Evolutionary conservation across 83 land plant genomes (phyloP).

Genomic region (Picea engelmannii): DNA sequence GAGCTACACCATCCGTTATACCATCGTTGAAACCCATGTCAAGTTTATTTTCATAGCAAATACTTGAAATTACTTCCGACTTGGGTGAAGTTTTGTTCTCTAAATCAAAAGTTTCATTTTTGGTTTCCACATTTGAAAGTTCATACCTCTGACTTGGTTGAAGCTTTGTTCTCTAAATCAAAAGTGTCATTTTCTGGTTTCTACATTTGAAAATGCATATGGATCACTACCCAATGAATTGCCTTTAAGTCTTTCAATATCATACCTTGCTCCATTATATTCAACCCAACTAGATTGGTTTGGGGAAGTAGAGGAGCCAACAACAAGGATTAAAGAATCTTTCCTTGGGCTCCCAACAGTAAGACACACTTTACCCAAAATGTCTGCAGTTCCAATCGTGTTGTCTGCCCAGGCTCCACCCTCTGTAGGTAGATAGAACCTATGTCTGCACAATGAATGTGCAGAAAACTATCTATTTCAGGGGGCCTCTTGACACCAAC

Average conservation of each 20-base stretch:
- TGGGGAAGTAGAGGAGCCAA: neutral
- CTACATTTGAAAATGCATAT: constrained; percentile 4
- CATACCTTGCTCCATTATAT: neutral
- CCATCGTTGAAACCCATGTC: neutral
- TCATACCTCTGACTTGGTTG: neutral
- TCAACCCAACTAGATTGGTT: neutral
- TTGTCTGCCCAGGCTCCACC: neutral
- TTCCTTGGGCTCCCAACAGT: neutral
- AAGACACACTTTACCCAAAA: no score
- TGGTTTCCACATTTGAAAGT: no score
- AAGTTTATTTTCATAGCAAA: neutral
- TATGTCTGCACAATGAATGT: neutral
- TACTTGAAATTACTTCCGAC: neutral
- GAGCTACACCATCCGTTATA: neutral
- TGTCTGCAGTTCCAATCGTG: no score
- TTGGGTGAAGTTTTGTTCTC: neutral
- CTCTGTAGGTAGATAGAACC: neutral
- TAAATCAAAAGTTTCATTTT: no score
- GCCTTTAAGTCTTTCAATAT: neutral
- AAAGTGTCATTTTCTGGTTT: neutral
- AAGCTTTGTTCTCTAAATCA: neutral
- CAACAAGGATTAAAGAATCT: neutral
- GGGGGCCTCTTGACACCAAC: neutral
- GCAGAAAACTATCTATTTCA: neutral
- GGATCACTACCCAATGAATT: neutral